These are phyloP conservation scores for Boletus reticulatus DNA, from an alignment of 768 basidiomycete genomes.

Conservation along the genomic window DNA sequence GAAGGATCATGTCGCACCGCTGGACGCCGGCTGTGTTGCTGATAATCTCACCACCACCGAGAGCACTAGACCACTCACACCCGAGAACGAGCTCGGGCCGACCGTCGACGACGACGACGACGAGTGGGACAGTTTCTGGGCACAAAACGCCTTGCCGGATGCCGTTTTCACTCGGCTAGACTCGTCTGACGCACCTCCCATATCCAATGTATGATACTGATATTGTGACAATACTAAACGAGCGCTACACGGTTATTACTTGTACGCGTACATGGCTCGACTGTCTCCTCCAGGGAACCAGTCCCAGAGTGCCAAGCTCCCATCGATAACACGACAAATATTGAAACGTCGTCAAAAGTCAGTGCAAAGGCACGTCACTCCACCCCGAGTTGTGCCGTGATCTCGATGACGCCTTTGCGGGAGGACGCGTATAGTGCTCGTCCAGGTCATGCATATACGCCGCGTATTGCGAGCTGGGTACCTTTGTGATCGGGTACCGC, in stretches of 20 bases:
- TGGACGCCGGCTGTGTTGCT: slow-evolving; percentile 36
- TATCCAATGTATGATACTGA: slow-evolving; percentile 14
- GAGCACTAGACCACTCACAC: slow-evolving; percentile 14
- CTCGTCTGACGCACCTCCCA: neutral
- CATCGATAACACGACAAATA: neutral
- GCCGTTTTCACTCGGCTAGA: slow-evolving; percentile 30
- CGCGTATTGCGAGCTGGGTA: slow-evolving; percentile 27
- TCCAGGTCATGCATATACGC: slow-evolving; percentile 26
- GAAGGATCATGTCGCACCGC: slow-evolving; percentile 29
- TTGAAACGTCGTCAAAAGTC: neutral
- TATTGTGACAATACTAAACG: neutral
- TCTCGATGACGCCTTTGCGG: slow-evolving; percentile 6
- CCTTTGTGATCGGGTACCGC: slow-evolving; percentile 30
- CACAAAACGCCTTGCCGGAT: slow-evolving; percentile 40
- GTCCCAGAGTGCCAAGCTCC: slow-evolving; percentile 1
- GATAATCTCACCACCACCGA: slow-evolving; percentile 23
- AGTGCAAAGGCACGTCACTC: slow-evolving; percentile 22
- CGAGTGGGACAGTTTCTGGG: slow-evolving; percentile 52
- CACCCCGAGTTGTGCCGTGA: slow-evolving; percentile 16
- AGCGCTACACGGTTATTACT: neutral
- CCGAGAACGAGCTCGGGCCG: slow-evolving; percentile 25
- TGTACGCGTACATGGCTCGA: neutral
- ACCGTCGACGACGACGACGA: slow-evolving; percentile 28
- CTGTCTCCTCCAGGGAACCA: slow-evolving; percentile 10
- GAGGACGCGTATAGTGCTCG: slow-evolving; percentile 10